Percentiles rank a stretch among this genome's conserved stretches.
Conservation (phyloP, 2,329 filamentous ascomycete genomes). For the Fusarium devonianum region DNA sequence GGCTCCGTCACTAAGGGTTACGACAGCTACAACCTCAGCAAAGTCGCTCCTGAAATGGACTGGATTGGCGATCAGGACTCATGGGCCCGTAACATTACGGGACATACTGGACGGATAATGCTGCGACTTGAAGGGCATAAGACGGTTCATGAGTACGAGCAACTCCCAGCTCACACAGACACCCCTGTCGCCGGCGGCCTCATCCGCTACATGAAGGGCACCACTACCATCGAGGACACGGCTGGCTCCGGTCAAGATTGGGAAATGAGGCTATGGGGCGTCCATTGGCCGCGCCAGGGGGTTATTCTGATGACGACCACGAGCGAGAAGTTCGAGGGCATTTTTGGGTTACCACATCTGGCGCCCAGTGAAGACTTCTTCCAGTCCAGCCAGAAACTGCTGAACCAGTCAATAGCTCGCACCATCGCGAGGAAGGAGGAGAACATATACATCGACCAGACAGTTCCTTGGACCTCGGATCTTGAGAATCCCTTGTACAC, state of each 20-base stretch:
- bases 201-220: conserved; percentile 73
- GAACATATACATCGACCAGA: conserved; percentile 60
- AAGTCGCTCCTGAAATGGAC: conserved; percentile 68
- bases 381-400: conserved; percentile 65
- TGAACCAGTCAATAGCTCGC: conserved; percentile 76
- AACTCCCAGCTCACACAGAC: conserved; percentile 45
- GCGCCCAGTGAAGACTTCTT: conserved; percentile 66
- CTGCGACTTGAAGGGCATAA: conserved; percentile 68
- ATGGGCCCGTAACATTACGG: conserved; percentile 85
- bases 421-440: conserved; percentile 71
- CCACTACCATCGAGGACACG: conserved; percentile 76
- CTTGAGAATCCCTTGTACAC: conserved; percentile 67
- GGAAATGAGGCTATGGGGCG: conserved; percentile 81
- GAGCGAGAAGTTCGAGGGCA: conserved; percentile 92
- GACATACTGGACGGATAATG: conserved; percentile 71
- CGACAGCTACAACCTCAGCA: conserved; percentile 68
- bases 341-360: conserved; percentile 88
- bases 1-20: conserved; percentile 55
- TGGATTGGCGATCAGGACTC: conserved; percentile 67
- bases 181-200: conserved; percentile 56
- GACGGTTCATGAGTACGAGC: conserved; percentile 54
- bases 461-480: conserved; percentile 79
- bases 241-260: conserved; percentile 72
- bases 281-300: conserved; percentile 86
- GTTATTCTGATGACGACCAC: conserved; percentile 84